Percentiles rank a stretch among this genome's conserved stretches.
These are phyloP conservation scores for Hirschfeldia incana DNA, from an alignment of 345 rosid genomes.

Conservation along the genomic window DNA sequence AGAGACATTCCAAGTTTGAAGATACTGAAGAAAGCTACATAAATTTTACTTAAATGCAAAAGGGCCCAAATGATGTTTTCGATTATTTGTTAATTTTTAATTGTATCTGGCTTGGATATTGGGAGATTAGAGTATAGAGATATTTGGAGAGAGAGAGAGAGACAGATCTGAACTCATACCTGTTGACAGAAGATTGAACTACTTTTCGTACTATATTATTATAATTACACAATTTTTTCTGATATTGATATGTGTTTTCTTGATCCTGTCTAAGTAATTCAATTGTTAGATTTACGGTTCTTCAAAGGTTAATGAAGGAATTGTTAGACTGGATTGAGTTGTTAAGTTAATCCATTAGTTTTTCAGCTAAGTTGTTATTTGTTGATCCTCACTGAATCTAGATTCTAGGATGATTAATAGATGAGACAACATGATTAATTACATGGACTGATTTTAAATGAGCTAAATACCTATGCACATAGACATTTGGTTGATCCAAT, in stretches of 20 bases:
- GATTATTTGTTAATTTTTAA: not conserved
- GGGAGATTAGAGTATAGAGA: not conserved
- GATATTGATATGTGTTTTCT: not conserved
- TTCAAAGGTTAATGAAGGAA: not conserved
- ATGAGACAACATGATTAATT: not conserved
- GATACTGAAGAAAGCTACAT: too few relatives aligned
- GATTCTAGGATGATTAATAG: not conserved
- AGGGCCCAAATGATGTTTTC: not conserved
- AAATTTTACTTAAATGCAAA: too few relatives aligned
- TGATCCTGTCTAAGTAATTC: not conserved
- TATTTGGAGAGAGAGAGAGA: not conserved
- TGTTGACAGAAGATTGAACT: not conserved
- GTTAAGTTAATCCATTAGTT: not conserved
- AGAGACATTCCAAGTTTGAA: too few relatives aligned
- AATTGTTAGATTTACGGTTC: not conserved
- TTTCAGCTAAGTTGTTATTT: not conserved
- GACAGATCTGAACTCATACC: not conserved
- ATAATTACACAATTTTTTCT: not conserved
- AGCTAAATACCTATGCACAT: not conserved
- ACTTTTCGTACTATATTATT: not conserved
- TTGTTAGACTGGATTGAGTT: not conserved
- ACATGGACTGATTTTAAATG: not conserved
- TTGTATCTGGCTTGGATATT: not conserved
- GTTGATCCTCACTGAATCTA: too few relatives aligned
- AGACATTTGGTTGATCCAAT: too few relatives aligned